A percentile compares a stretch with the other conserved stretches of the same genome.
Conservation (phyloP, 2,329 filamentous ascomycete species). For the Scortechinia acanthostroma region DNA sequence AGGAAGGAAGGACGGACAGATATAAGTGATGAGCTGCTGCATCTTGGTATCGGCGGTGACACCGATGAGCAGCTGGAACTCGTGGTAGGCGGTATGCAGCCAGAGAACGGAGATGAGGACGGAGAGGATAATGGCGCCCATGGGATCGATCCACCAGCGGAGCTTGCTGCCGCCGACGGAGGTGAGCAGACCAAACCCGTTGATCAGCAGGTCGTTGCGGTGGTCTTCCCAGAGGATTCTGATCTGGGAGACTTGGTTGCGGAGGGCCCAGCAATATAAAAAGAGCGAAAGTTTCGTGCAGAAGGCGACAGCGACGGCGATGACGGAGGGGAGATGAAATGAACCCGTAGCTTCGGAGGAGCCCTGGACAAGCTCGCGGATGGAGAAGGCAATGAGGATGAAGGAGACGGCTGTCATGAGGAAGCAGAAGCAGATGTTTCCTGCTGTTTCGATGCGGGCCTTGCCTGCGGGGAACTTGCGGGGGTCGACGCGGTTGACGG, state of each 20-base stretch:
- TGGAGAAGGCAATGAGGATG: slow-evolving; percentile 84
- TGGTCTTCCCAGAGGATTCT: slow-evolving; percentile 94
- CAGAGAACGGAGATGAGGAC: slow-evolving; percentile 73
- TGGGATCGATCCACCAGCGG: slow-evolving; percentile 88
- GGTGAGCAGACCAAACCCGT: slow-evolving; percentile 84
- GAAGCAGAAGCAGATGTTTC: slow-evolving; percentile 94
- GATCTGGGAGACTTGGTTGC: slow-evolving; percentile 85
- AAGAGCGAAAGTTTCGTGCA: slow-evolving; percentile 77
- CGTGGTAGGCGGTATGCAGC: slow-evolving; percentile 76
- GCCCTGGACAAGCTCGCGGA: slow-evolving; percentile 56
- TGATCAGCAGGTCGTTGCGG: slow-evolving; percentile 94
- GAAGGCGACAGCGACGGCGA: slow-evolving; percentile 81
- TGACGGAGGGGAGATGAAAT: slow-evolving; percentile 79
- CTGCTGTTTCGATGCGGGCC: slow-evolving; percentile 86
- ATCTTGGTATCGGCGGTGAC: slow-evolving; percentile 78
- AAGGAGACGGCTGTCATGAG: slow-evolving; percentile 89
- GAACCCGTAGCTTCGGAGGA: slow-evolving; percentile 29
- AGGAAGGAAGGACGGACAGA: slow-evolving; percentile 47
- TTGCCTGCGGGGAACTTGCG: slow-evolving; percentile 86
- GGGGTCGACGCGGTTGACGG: slow-evolving; percentile 79
- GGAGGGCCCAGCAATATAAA: slow-evolving; percentile 83
- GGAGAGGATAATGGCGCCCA: slow-evolving; percentile 80
- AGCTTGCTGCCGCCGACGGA: slow-evolving; percentile 86
- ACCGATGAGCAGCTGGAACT: slow-evolving; percentile 87
- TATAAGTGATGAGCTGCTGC: slow-evolving; percentile 91